Conservation (phyloP, 2,329 filamentous ascomycete species). For the Penicillium frequentans region DNA sequence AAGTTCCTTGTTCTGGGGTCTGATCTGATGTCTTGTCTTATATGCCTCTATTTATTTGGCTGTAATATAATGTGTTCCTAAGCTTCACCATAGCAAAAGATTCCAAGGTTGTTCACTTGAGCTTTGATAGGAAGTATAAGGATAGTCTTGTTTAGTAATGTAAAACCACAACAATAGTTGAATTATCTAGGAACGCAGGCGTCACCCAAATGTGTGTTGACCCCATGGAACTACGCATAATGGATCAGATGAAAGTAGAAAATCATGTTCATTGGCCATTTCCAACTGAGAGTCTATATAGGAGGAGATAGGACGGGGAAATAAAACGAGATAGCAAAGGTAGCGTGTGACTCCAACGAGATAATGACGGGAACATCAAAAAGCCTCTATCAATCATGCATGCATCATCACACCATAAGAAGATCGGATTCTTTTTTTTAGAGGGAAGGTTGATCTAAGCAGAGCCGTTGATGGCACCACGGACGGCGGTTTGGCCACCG, state of each 20-base stretch:
- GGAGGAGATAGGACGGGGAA: conserved; percentile 1
- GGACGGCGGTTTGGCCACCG: conserved; percentile 79
- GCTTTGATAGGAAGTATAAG: neutral
- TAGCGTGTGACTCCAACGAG: conserved; percentile 21
- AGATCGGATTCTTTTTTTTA: conserved; percentile 15
- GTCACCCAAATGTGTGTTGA: neutral
- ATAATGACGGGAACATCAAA: conserved; percentile 17
- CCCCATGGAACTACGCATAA: neutral
- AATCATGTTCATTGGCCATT: conserved; percentile 14
- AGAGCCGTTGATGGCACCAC: conserved; percentile 57
- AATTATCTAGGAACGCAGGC: neutral
- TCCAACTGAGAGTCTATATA: conserved; percentile 22
- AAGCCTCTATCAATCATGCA: conserved; percentile 30
- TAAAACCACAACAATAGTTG: neutral
- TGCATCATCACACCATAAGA: conserved; percentile 29
- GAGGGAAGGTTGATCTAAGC: conserved; percentile 13
- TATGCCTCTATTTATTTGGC: conserved; percentile 11
- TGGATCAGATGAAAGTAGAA: conserved; percentile 2
- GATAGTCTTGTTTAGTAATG: too few species aligned
- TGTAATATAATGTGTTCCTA: conserved; percentile 24
- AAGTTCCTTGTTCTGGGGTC: conserved; percentile 1
- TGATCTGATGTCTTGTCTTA: conserved; percentile 1
- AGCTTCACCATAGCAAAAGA: neutral
- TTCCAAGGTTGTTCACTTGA: too few species aligned
- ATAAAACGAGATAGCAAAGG: conserved; percentile 10